Percentiles rank a stretch among this genome's conserved stretches.
These are phyloP conservation scores for Nakazawaea molendinolei DNA, from an alignment of 805 yeast species.

Conservation along the genomic window DNA sequence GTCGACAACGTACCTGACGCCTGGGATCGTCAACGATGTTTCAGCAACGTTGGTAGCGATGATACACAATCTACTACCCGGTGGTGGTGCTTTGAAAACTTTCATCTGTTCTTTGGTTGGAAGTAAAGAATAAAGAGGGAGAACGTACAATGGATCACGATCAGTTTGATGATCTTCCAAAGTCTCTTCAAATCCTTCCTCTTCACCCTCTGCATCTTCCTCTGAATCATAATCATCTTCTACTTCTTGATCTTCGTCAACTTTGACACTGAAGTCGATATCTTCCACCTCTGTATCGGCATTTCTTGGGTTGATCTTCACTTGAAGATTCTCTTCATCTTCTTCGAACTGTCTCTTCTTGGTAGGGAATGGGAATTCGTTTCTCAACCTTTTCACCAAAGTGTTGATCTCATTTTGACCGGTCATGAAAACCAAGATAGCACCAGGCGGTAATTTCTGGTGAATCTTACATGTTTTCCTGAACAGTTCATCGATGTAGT, in stretches of 20 bases:
- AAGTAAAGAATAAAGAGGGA: slow-evolving; percentile 85
- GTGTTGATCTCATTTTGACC: slow-evolving; percentile 89
- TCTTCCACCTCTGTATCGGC: slow-evolving; percentile 84
- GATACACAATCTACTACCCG: slow-evolving; percentile 79
- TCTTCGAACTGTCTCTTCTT: slow-evolving; percentile 21
- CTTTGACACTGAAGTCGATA: slow-evolving; percentile 60
- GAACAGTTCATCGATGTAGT: slow-evolving; percentile 83
- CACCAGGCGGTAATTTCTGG: slow-evolving; percentile 83
- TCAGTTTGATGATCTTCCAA: slow-evolving; percentile 65
- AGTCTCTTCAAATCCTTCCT: slow-evolving; percentile 67
- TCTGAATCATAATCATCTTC: slow-evolving; percentile 33
- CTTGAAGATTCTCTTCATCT: slow-evolving; percentile 31
- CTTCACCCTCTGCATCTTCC: slow-evolving; percentile 48
- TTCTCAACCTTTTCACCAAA: slow-evolving; percentile 62
- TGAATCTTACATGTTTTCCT: slow-evolving; percentile 85
- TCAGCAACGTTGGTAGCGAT: slow-evolving; percentile 98
- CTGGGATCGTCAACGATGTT: slow-evolving; percentile 94
- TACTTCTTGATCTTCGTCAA: slow-evolving; percentile 30
- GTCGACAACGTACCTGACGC: slow-evolving; percentile 90
- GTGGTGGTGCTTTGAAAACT: slow-evolving; percentile 81
- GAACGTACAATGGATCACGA: slow-evolving; percentile 76
- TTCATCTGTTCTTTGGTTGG: slow-evolving; percentile 96
- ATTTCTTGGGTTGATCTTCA: slow-evolving; percentile 47
- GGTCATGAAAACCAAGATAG: slow-evolving; percentile 83
- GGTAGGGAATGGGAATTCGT: slow-evolving; percentile 55